Base-by-base conservation (phyloP, 2,329 filamentous ascomycete genomes). In the Elsinoe perseae region DNA sequence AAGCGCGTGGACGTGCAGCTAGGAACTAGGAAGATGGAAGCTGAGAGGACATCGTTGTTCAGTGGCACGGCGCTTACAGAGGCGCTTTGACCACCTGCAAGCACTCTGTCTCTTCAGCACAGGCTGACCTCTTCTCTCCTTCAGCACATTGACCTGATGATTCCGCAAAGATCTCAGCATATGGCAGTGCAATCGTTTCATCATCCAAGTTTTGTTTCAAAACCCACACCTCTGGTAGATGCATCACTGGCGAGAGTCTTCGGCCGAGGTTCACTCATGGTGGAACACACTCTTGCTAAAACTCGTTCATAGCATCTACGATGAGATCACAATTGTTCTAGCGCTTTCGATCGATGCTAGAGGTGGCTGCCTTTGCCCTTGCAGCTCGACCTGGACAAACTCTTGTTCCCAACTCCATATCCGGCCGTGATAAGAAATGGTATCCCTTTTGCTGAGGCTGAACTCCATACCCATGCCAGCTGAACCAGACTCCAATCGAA, bases 1-100 rank as follows among this genome's bases (percentile, higher is more conserved):
- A 38, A 52, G 48, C 30, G 48, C 48, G 28, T 52, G 38, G 48
- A 44, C 30, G 28, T 52, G 48, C 48, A 52, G 48, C 48, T 52
- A 30, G 18, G 32, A 23, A 38, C 27, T n/a, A 21, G 30, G 30
- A 36, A 52, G 18, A 52, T 38, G 25, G 30, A 52, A 52, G 48
- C 48, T 52, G 48, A 52, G 48, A 52, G 48, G 48, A 52, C 20
- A 30, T 34, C 28, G 48, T 21, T 18, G 28, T 25, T 52, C 48
- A 21, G 30, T 52, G 48, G 48, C 48, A 52, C 48, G 48, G 48
- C 48, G 48, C 48, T 52, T 52, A 52, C 48, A 52, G 48, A 38
- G 14, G 18, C 28, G 30, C 48, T 32, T 20, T 16, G 48, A 38
- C 48, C 48, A 52, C 30, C 48, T 52, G 48, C 48, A 52, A 52